These are phyloP conservation scores for Cydonia oblonga DNA, from an alignment of 331 rosid genomes.

Conservation along the genomic window DNA sequence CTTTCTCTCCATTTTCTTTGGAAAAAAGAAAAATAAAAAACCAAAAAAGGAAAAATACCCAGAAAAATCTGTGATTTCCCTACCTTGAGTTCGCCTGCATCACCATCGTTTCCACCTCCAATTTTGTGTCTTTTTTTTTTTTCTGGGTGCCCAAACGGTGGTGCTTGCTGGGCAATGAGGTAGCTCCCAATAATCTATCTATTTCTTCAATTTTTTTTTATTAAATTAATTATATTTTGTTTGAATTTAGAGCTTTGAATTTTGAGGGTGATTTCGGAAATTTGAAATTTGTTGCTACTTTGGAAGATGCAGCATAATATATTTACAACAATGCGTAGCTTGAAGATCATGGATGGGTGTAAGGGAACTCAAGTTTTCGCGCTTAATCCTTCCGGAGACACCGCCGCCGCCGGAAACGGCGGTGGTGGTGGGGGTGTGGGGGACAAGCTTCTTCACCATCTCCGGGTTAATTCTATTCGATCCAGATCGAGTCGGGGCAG, in stretches of 20 bases:
- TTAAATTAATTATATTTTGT: neutral
- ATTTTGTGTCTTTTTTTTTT: neutral
- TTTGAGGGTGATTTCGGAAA: neutral
- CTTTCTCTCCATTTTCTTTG: constrained; percentile 26
- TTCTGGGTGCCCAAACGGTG: constrained; percentile 18
- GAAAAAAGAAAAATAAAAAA: neutral
- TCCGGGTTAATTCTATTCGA: constrained; percentile 27
- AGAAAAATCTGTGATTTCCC: neutral
- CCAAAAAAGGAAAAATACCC: neutral
- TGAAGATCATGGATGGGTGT: constrained; percentile 81
- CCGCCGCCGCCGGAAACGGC: neutral
- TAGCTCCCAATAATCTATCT: neutral
- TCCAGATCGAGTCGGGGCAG: constrained; percentile 27
- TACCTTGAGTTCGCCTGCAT: constrained; percentile 18
- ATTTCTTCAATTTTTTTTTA: neutral
- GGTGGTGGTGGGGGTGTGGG: constrained; percentile 21
- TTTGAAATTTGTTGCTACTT: neutral
- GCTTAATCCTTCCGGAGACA: constrained; percentile 25
- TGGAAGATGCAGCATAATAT: constrained; percentile 59
- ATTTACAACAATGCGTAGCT: constrained; percentile 62
- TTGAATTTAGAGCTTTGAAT: neutral
- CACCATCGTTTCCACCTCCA: constrained; percentile 16
- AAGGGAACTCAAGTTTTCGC: constrained; percentile 63
- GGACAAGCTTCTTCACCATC: constrained; percentile 50
- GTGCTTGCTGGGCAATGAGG: constrained; percentile 19